Conservation (phyloP, 495 filamentous ascomycete species). For the Tuber indicum region DNA sequence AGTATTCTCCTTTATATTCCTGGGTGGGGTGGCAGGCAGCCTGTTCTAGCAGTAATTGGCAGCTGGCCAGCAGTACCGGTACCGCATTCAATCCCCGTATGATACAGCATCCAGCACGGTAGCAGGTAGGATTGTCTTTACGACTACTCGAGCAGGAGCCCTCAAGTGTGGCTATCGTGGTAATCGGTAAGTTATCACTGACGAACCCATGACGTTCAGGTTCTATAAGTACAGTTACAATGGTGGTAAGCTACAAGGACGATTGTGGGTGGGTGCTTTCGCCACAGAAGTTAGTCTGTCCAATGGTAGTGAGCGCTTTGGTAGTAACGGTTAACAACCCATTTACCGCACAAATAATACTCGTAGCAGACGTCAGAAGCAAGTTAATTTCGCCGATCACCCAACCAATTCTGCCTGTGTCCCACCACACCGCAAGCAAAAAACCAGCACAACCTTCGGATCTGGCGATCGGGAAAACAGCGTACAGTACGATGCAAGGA, state of each 20-base stretch:
- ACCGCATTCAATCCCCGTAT: background rate
- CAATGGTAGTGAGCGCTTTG: background rate
- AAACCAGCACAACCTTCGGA: background rate
- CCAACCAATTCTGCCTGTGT: background rate
- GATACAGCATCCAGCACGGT: background rate
- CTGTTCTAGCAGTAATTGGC: background rate
- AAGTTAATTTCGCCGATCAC: slow-evolving; percentile 11
- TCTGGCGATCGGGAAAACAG: background rate
- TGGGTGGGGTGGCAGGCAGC: background rate
- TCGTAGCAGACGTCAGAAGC: slow-evolving; percentile 26
- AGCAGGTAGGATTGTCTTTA: background rate
- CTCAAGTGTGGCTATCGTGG: background rate
- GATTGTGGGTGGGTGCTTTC: background rate
- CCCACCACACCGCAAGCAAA: background rate
- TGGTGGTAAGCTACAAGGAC: background rate
- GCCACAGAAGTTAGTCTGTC: background rate
- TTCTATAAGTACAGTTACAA: background rate
- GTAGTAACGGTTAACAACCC: background rate
- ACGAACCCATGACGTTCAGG: background rate
- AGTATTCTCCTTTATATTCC: background rate
- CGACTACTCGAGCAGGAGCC: no score
- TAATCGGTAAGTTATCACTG: background rate
- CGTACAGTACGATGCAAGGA: no score
- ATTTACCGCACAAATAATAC: background rate
- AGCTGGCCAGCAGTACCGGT: no score